Conservation (phyloP, 2,329 filamentous ascomycete species). For the Sclerotinia subarctica region DNA sequence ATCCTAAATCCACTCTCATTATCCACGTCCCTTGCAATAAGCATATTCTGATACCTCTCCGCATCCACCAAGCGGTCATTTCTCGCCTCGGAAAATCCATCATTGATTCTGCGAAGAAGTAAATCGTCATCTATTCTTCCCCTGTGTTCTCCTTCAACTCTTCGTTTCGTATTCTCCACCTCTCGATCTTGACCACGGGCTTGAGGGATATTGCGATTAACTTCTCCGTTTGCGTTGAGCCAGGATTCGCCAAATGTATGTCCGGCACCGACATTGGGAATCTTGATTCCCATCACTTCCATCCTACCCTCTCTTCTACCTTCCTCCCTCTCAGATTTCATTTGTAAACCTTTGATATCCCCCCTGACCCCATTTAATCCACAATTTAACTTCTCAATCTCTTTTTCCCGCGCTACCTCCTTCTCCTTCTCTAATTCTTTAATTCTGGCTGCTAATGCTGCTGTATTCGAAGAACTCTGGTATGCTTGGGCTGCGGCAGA, state of each 20-base stretch:
- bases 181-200: neutral
- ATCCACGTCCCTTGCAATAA: neutral
- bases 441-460: neutral
- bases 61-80: neutral
- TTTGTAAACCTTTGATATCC: neutral
- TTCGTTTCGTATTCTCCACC: neutral
- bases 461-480: neutral
- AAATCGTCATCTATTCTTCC: neutral
- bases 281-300: neutral
- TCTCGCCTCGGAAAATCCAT: neutral
- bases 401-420: neutral
- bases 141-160: neutral
- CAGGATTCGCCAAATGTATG: neutral
- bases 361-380: slow-evolving; percentile 4
- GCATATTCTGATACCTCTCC: neutral
- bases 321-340: slow-evolving; percentile 2
- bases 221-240: neutral
- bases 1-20: neutral
- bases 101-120: neutral
- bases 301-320: neutral
- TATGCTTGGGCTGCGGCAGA: neutral
- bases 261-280: no score
- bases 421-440: slow-evolving; percentile 2
- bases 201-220: neutral
- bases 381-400: neutral